These are phyloP conservation scores for Novymonas esmeraldas DNA, from an alignment of 208 protist species.

Conservation along the genomic window DNA sequence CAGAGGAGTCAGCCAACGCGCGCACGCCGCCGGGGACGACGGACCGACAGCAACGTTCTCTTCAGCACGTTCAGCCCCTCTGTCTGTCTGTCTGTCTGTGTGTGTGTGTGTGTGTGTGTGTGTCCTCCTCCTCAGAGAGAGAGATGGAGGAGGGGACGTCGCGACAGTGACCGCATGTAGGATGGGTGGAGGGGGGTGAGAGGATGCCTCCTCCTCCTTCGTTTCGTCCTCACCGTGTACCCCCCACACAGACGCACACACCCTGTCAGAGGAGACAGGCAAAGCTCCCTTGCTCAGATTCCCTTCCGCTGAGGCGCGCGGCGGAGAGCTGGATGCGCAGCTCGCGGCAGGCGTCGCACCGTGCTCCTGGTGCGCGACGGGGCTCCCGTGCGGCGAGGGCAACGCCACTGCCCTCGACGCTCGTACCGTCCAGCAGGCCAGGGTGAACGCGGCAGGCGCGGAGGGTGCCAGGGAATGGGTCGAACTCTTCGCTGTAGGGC, in stretches of 20 bases:
- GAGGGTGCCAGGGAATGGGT: not conserved
- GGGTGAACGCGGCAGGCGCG: not conserved
- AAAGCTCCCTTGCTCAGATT: conserved; percentile 1
- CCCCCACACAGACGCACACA: not conserved
- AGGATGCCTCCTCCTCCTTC: no score
- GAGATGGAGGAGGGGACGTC: not conserved
- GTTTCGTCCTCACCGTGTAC: no score
- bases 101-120: not conserved
- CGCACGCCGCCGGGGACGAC: no score
- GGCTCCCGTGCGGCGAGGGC: no score
- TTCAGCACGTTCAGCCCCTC: no score
- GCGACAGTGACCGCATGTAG: no score
- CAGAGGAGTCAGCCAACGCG: conserved; percentile 3
- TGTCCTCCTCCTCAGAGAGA: not conserved
- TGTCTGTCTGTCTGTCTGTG: not conserved
- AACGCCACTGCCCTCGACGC: not conserved
- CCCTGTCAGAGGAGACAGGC: not conserved
- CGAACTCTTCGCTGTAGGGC: not conserved
- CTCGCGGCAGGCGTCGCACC: conserved; percentile 20
- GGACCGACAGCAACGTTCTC: no score
- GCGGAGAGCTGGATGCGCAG: conserved; percentile 4
- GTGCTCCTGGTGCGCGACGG: no score
- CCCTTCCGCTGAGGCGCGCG: conserved; percentile 12
- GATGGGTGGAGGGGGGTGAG: no score
- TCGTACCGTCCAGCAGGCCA: not conserved